Evolutionary conservation across 1,284 basidiomycete genomes (phyloP).

Genomic region (Sanghuangporus sanghuang): DNA sequence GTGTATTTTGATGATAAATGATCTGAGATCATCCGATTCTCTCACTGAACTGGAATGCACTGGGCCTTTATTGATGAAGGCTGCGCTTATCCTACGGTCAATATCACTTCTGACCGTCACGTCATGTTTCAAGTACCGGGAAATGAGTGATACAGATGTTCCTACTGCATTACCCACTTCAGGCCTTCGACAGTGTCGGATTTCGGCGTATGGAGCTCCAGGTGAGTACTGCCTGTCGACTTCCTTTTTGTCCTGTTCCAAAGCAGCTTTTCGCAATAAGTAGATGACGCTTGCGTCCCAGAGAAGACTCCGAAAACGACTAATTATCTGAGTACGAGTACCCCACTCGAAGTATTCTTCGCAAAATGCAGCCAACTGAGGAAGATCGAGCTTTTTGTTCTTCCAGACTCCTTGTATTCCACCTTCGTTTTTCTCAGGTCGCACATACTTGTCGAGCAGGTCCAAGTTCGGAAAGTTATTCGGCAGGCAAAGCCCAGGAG

Average conservation of each 20-base stretch:
- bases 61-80: constrained; percentile 31
- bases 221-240: constrained; percentile 20
- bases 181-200: constrained; percentile 23
- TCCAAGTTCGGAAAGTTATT: constrained; percentile 35
- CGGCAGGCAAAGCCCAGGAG: constrained; percentile 32
- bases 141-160: constrained; percentile 31
- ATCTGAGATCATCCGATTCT: constrained; percentile 24
- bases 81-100: constrained; percentile 27
- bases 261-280: constrained; percentile 35
- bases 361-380: constrained; percentile 43
- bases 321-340: constrained; percentile 34
- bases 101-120: constrained; percentile 14
- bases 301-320: constrained; percentile 35
- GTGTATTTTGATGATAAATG: constrained; percentile 31
- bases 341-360: constrained; percentile 59
- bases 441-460: constrained; percentile 41
- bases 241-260: constrained; percentile 36
- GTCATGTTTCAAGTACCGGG: constrained; percentile 26
- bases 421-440: constrained; percentile 32
- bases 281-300: constrained; percentile 38
- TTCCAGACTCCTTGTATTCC: constrained; percentile 28
- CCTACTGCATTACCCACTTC: constrained; percentile 27
- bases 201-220: constrained; percentile 20
- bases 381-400: constrained; percentile 33
- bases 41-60: constrained; percentile 2